Base-by-base conservation (phyloP, 331 rosid genomes). In the Cydonia oblonga region DNA sequence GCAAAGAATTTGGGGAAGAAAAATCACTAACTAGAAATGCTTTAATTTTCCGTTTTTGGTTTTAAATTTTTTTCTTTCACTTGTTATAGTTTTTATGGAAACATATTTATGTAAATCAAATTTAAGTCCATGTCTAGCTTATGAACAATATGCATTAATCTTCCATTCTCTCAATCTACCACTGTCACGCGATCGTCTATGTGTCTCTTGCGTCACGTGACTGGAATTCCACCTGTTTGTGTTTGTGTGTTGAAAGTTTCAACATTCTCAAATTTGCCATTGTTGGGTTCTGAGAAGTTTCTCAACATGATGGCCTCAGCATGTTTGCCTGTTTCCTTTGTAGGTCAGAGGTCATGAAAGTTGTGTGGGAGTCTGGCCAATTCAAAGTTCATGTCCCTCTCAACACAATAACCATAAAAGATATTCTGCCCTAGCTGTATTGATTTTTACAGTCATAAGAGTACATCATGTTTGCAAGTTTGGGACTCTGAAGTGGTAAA, bases 301-400 rank as follows among this genome's bases (percentile, higher is more conserved):
- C 12, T 22, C 46, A 64, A 22, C 56, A 58, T 18, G 75, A 66
- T 79, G 83, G 77, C 80, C 75, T 77, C 78, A 70, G 79, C 86
- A 74, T 66, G 70, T 69, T 78, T 76, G 81, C 70, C 69, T 54
- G 63, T 52, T 82, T 72, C 51, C 51, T 60, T 28, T 51, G 56
- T 46, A 74, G 40, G 29, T 64, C 64, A 74, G 78, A 22, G 77
- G 81, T 84, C 93, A 88, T 80, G 87, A 79, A n/a, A n/a, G 72
- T 84, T 82, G 88, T 88, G 84, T 84, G 87, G 81, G 30, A 76
- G 59, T 63, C 33, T 70, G 79, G 74, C 82, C 77, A 63, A 61
- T 86, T 81, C 87, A 82, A 83, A 86, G 75, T 85, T 76, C 57
- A 74, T 61, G 80, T 77, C 82, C 72, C 76, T 82, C 78, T 38